Base-by-base conservation (phyloP, 768 basidiomycete species). In the Tylopilus felleus region DNA sequence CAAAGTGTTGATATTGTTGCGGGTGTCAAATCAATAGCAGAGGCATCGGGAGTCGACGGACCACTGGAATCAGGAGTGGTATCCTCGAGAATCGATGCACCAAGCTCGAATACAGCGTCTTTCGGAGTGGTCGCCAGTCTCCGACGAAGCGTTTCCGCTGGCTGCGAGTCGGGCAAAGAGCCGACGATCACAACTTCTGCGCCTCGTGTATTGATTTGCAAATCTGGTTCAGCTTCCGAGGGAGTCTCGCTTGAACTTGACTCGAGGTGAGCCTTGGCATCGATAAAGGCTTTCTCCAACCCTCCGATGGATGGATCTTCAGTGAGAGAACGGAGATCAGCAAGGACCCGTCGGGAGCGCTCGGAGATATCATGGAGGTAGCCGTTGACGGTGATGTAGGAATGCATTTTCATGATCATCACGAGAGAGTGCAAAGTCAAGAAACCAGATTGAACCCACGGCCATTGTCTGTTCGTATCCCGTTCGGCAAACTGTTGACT, bases 371-470 rank as follows among this genome's bases (percentile, higher is more conserved):
- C 68, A 55, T 88, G 81, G 21, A 97, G 82, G 61, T 90, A 84
- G 6, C 96, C 93, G 65, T 98, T 98, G 40, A 88, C 81, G 21
- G 86, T 80, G 69, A 90, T 82, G 71, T 98, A 99, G 5, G 93
- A 97, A 70, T 99, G 95, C 78, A 96, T 87, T 73, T 97, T 91
- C 92, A 94, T 94, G 61, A 93, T 81, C 85, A 94, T 86, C 55
- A 86, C 90, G 21, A 98, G 75, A 9, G 89, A 84, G 67, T 98
- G 95, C 46, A 93, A 71, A 1, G 89, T 95, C 46, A 94, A 74
- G 70, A 89, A 95, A 7, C 92, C 93, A 6, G 89, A 90, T 66
- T 98, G 95, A 6, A 98, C 95, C 95, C 95, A 98, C 33, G 93
- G 93, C 95, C 95, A 98, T 62, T 93, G 80, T 47, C 93, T 90